phyloP scores from a whole-genome alignment of 768 basidiomycete species.

The Rhodotorula graminis region DNA sequence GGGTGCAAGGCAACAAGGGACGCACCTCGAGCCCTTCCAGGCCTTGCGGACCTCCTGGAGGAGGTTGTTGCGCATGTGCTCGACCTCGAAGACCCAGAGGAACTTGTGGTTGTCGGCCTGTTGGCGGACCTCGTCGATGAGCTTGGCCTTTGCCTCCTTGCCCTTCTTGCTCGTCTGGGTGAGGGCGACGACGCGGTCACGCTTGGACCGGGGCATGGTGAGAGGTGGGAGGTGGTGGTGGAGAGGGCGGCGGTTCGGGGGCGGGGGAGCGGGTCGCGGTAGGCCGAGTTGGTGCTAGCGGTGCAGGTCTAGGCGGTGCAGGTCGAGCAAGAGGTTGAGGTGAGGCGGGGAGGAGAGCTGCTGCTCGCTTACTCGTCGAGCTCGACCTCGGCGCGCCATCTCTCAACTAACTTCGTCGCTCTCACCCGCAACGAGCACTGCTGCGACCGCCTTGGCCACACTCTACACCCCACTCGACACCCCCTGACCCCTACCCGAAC shows the following conservation, averaged over 20 bases:
- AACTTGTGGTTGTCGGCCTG: conserved; percentile 86
- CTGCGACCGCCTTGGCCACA: neutral
- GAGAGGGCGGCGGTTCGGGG: neutral
- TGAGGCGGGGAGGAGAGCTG: neutral
- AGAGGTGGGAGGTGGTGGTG: neutral
- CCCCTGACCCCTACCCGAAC: no score
- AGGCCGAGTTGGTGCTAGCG: neutral
- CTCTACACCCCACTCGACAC: no score
- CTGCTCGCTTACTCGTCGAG: neutral
- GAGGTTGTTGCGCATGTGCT: conserved; percentile 89
- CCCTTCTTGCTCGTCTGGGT: conserved; percentile 87
- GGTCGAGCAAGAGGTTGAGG: no score
- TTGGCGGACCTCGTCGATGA: conserved; percentile 63
- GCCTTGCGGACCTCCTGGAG: conserved; percentile 85
- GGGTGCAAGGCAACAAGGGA: conserved; percentile 48
- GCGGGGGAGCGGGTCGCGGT: neutral
- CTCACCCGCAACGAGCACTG: no score
- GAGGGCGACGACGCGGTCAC: conserved; percentile 64
- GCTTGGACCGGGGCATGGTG: conserved; percentile 40
- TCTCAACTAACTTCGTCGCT: neutral
- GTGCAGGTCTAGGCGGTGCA: no score
- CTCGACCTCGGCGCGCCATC: neutral
- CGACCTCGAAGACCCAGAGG: conserved; percentile 92
- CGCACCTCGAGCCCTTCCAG: conserved; percentile 77
- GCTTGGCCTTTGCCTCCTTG: conserved; percentile 75